Evolutionary conservation across 2,329 filamentous ascomycete genomes (phyloP).

Genomic region (Pestalotiopsis sp.): DNA sequence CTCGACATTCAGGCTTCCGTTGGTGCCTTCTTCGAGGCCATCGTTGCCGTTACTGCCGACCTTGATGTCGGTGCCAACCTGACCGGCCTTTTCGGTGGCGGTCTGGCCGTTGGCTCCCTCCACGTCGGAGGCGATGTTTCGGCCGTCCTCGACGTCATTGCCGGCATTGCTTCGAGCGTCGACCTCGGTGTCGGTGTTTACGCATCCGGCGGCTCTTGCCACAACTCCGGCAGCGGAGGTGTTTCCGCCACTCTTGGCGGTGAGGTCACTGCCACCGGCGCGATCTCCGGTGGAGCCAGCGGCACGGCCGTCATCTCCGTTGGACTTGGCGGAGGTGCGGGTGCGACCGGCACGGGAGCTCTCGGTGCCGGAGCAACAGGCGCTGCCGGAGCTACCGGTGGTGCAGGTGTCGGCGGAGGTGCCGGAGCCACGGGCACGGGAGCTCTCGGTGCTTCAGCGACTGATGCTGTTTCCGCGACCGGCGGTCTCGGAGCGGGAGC

Average conservation of each 20-base stretch:
- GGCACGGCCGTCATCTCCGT: neutral
- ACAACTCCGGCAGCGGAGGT: constrained; percentile 8
- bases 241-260: constrained; percentile 3
- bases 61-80: constrained; percentile 15
- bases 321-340: neutral
- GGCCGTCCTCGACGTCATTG: constrained; percentile 27
- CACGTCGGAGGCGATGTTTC: constrained; percentile 26
- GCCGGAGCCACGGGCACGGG: neutral
- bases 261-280: neutral
- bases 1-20: constrained; percentile 10
- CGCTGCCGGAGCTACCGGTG: neutral
- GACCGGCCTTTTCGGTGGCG: constrained; percentile 4
- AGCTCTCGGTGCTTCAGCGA: neutral
- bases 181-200: constrained; percentile 1
- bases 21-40: constrained; percentile 11
- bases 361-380: neutral
- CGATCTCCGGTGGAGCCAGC: neutral
- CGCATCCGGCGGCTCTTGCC: neutral
- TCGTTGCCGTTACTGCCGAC: constrained; percentile 15
- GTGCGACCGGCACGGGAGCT: neutral
- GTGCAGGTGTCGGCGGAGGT: neutral
- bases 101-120: constrained; percentile 14
- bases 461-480: neutral
- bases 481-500: neutral
- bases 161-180: constrained; percentile 26